A percentile compares a stretch with the other conserved stretches of the same genome.
Evolutionary conservation across 2,329 filamentous ascomycete species (phyloP).

Genomic region (Dactylonectria estremocensis): DNA sequence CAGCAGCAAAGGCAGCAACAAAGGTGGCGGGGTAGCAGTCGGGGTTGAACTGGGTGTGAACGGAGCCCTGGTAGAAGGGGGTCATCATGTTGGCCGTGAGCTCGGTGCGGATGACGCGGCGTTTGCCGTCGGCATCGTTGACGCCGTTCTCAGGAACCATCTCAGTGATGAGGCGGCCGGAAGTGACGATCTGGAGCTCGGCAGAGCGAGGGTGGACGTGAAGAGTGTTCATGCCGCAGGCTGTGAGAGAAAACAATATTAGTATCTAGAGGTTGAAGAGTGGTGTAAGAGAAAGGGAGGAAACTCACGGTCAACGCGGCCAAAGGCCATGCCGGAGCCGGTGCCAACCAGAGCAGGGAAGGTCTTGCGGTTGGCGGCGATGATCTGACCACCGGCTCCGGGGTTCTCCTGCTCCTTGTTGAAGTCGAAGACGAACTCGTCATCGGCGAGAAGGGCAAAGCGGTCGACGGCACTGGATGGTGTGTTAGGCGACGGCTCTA

Average conservation of each 20-base stretch:
- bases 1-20: conserved; percentile 64
- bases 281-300: too few species aligned
- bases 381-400: conserved; percentile 62
- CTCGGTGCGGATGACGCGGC: conserved; percentile 60
- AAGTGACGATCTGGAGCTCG: conserved; percentile 67
- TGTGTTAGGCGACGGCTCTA: conserved; percentile 35
- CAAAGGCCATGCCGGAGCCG: conserved; percentile 65
- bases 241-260: conserved; percentile 40
- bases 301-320: conserved; percentile 60
- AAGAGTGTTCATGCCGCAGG: conserved; percentile 71
- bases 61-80: conserved; percentile 67
- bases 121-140: conserved; percentile 52
- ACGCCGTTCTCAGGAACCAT: conserved; percentile 70
- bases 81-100: conserved; percentile 64
- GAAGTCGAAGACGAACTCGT: conserved; percentile 68
- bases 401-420: conserved; percentile 46
- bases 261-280: conserved; percentile 6
- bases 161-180: conserved; percentile 65
- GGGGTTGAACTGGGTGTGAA: conserved; percentile 72
- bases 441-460: conserved; percentile 59
- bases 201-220: conserved; percentile 69
- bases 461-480: conserved; percentile 58
- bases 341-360: conserved; percentile 71
- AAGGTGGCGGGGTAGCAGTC: conserved; percentile 66
- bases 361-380: conserved; percentile 68